phyloP scores from a whole-genome alignment of 1,284 basidiomycete genomes.

The Ceratorhiza oryzae-sativae region DNA sequence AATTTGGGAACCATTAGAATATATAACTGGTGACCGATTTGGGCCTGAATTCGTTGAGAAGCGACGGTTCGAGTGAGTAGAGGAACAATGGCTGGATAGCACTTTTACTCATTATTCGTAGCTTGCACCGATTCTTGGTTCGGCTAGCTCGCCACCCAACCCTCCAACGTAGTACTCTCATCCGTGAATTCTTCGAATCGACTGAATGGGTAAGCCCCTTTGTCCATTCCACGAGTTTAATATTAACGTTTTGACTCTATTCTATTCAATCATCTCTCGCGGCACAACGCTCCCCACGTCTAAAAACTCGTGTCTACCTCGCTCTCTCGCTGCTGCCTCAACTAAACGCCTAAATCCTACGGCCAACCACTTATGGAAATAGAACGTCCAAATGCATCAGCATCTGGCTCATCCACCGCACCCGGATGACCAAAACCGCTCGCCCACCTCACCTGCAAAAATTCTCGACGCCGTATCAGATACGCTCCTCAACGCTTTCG shows the following conservation, averaged over 20 bases:
- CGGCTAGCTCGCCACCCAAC: conserved; percentile 92
- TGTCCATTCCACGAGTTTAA: background rate
- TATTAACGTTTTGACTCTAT: background rate
- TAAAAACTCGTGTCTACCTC: conserved; percentile 4
- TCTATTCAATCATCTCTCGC: too few relatives aligned
- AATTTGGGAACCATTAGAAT: conserved; percentile 65
- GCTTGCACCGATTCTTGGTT: conserved; percentile 92
- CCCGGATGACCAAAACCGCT: conserved; percentile 58
- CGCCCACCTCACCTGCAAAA: conserved; percentile 56
- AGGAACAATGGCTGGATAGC: background rate
- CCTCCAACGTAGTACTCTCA: conserved; percentile 87
- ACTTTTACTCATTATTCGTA: conserved; percentile 49
- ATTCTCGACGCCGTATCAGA: conserved; percentile 95
- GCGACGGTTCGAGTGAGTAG: conserved; percentile 83
- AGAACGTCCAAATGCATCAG: conserved; percentile 96
- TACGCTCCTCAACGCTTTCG: conserved; percentile 93
- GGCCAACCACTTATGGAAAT: conserved; percentile 6
- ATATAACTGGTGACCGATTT: conserved; percentile 97
- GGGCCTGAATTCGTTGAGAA: conserved; percentile 96
- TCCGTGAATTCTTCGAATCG: conserved; percentile 93
- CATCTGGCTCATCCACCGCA: conserved; percentile 87
- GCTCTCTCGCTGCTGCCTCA: conserved; percentile 3
- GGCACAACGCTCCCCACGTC: background rate
- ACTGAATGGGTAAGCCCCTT: conserved; percentile 95
- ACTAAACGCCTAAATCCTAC: background rate